These are phyloP conservation scores for Halophytophthora polymorphica DNA, from an alignment of 352 stramenopile species.

Conservation along the genomic window DNA sequence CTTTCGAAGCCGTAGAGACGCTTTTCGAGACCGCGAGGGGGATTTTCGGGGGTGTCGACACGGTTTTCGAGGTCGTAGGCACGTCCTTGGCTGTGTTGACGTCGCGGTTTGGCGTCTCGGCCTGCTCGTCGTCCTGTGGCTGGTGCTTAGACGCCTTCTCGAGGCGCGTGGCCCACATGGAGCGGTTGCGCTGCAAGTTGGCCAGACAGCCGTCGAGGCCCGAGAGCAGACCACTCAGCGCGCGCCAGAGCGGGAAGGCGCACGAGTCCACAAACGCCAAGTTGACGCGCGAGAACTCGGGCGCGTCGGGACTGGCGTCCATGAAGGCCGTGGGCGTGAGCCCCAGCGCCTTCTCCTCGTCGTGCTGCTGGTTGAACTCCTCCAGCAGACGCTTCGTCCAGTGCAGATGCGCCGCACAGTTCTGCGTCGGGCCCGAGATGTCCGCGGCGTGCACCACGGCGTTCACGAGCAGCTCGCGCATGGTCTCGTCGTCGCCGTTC, in stretches of 20 bases:
- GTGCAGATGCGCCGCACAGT: conserved; percentile 45
- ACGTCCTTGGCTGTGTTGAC: neutral
- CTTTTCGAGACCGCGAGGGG: conserved; percentile 2
- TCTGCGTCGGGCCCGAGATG: conserved; percentile 68
- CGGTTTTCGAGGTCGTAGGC: neutral
- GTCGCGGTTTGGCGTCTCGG: conserved; percentile 1
- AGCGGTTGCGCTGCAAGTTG: conserved; percentile 69
- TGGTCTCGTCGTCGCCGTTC: conserved; percentile 44
- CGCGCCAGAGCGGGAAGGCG: conserved; percentile 80
- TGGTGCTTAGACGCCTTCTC: conserved; percentile 25
- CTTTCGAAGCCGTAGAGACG: too few species aligned
- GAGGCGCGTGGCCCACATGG: conserved; percentile 50
- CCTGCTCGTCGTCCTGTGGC: conserved; percentile 11
- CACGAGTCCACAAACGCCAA: conserved; percentile 82
- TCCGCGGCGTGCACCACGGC: conserved; percentile 80
- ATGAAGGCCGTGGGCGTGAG: conserved; percentile 78
- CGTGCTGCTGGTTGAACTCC: conserved; percentile 84
- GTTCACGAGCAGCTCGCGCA: conserved; percentile 68
- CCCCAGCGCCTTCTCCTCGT: conserved; percentile 62
- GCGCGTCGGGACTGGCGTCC: conserved; percentile 52
- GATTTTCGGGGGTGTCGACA: conserved; percentile 3
- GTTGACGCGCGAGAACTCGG: conserved; percentile 73
- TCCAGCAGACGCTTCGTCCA: conserved; percentile 66
- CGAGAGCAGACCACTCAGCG: conserved; percentile 57
- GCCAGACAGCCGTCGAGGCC: conserved; percentile 52